Evolutionary conservation across 805 yeast species (phyloP).

Genomic region (Kodamaea kaohsiungensis): DNA sequence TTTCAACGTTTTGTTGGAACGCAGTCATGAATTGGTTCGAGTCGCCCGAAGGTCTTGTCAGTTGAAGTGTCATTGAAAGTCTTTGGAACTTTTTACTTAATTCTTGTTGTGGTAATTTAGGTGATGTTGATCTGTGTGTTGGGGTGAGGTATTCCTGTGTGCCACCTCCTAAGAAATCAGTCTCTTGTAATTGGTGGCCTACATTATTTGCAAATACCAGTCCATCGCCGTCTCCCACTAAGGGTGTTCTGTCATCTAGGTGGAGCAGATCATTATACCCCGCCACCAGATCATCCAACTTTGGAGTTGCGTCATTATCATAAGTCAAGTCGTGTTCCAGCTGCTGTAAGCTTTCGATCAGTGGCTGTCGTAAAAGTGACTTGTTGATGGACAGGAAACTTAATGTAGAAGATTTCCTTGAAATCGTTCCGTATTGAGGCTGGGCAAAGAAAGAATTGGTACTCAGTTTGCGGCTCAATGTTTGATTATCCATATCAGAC

Average conservation of each 20-base stretch:
- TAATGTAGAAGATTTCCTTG: constrained; percentile 17
- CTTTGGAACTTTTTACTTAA: constrained; percentile 38
- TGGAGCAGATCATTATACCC: constrained; percentile 9
- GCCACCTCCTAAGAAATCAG: neutral
- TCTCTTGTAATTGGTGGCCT: constrained; percentile 10
- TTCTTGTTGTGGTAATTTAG: constrained; percentile 32
- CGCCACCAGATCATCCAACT: constrained; percentile 20
- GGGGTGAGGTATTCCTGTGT: neutral
- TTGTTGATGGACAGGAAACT: constrained; percentile 38
- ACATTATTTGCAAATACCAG: constrained; percentile 11
- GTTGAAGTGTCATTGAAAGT: constrained; percentile 37
- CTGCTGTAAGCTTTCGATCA: constrained; percentile 2
- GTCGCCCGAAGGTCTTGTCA: constrained; percentile 37
- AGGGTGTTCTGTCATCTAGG: constrained; percentile 34
- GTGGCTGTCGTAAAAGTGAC: constrained; percentile 26
- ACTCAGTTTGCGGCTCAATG: constrained; percentile 2
- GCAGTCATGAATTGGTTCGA: constrained; percentile 39
- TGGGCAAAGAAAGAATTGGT: constrained; percentile 3
- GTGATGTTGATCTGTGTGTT: constrained; percentile 1
- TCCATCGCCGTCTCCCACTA: constrained; percentile 12
- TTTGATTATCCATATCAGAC: constrained; percentile 2
- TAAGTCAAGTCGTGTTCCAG: neutral
- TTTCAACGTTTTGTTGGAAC: constrained; percentile 40
- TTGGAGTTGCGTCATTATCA: constrained; percentile 34
- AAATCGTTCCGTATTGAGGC: constrained; percentile 1